Base-by-base conservation (phyloP, 768 basidiomycete species). In the Lenzites betulinus region DNA sequence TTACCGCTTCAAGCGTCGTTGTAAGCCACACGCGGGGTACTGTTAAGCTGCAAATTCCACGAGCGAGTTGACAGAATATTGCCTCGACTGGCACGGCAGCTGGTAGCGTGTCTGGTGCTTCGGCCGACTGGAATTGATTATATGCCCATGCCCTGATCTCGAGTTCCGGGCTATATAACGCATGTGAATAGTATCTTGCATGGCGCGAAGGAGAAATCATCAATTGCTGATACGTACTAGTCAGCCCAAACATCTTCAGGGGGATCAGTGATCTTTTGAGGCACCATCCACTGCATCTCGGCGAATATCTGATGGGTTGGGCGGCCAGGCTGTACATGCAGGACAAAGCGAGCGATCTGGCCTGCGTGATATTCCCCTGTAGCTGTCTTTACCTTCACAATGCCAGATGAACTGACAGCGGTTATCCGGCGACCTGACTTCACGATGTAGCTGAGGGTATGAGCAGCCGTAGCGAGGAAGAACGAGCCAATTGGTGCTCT, bases 381-480 rank as follows among this genome's bases (percentile, higher is more conserved):
- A n/a, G n/a, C n/a, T n/a, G n/a, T n/a, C n/a, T n/a, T n/a, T n/a
- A 51, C 50, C 36, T 51, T 51, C 35, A 51, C 50, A 7, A 51
- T 51, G n/a, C 20, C 50, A 16, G 50, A 51, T 2, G 50, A 33
- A 3, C 9, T 23, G 23, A 7, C 22, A 3, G 50, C 35, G 2
- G 33, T 20, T 15, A 51, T 51, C 3, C 50, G 33, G 2, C 50
- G 50, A 8, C 50, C 50, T 22, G 38, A 23, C n/a, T 22, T 12
- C 9, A 51, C 36, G 23, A 51, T 35, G 22, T 51, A 39, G 16
- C 30, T 5, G 13, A 51, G 35, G 33, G 33, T 39, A 20, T 51
- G 22, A 2, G 50, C 50, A 7, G 33, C 3, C 12, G 20, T 33
- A 5, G 38, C 36, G 18, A 51, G 33, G 50, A 51, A 51, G 30